Base-by-base conservation (phyloP, 2,329 filamentous ascomycete genomes). In the Aspergillus arachidicola region DNA sequence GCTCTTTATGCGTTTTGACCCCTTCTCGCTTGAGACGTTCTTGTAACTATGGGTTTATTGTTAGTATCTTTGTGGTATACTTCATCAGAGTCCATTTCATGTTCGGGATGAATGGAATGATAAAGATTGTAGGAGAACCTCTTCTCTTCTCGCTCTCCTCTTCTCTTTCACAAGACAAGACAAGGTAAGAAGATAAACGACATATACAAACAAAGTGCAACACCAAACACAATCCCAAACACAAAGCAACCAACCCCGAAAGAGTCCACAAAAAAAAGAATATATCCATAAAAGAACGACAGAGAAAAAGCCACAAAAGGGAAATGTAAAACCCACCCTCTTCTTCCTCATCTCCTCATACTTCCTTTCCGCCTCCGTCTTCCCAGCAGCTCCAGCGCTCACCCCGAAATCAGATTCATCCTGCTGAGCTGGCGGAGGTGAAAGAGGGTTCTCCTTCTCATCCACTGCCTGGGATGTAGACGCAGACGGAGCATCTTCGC, bases 1-100 rank as follows among this genome's bases (percentile, higher is more conserved):
- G 89, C 82, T 99, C 92, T 77, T 98, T 98, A 79, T 99, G 95
- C 34, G 94, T 96, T 84, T 97, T 98, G 69, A 94, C 87, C 19
- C 96, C 90, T 76, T 97, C 94, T 16, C 90, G 88, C 74, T 91
- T 89, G 51, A 96, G 82, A 66, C 93, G 84, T 72, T 97, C 90
- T 71, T 95, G 88, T 72, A 98, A 82, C 92, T 95, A 69, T 59
- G 5, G 2, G 5, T 19, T 55, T 16, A 38, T 26, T 28, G 32
- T 36, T 6, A 55, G n/a, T 28, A 55, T 36, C 14, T 36, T 36
- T 36, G 34, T 16, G 10, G 14, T 16, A 14, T 36, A 36, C 12
- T 36, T 12, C 34, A 36, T 16, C 34, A 36, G 12, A 12, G 12
- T 36, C 14, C 34, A 6, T 14, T 36, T 14, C 34, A 36, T 16